Conservation (phyloP, 2,329 filamentous ascomycete genomes). For the Neonectria ditissima region DNA sequence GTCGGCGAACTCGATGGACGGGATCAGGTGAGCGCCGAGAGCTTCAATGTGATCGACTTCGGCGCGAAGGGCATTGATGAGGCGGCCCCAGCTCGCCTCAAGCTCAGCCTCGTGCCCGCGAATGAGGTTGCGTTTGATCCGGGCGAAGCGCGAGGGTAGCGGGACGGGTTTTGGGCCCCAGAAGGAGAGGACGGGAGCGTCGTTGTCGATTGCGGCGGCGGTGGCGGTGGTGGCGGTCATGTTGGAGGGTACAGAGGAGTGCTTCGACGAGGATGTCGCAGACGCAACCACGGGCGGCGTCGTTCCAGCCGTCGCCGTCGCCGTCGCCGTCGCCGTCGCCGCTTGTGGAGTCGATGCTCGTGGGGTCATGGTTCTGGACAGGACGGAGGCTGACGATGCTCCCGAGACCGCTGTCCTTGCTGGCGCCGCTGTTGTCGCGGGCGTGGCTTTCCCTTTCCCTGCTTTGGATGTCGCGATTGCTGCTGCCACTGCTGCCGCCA, state of each 20-base stretch:
- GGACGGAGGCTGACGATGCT: constrained; percentile 5
- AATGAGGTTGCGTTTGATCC: constrained; percentile 66
- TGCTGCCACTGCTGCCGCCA: constrained; percentile 32
- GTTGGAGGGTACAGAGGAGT: constrained; percentile 27
- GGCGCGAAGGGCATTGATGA: constrained; percentile 62
- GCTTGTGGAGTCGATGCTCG: constrained; percentile 7
- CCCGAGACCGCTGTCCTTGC: constrained; percentile 7
- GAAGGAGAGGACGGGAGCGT: constrained; percentile 66
- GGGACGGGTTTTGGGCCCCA: constrained; percentile 69
- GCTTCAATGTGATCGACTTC: constrained; percentile 65
- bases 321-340: background rate
- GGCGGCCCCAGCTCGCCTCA: constrained; percentile 65
- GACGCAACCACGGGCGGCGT: constrained; percentile 10
- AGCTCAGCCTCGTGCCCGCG: constrained; percentile 66
- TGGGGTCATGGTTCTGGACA: constrained; percentile 1
- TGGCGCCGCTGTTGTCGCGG: constrained; percentile 4
- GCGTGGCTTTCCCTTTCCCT: background rate
- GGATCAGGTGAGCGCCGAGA: constrained; percentile 65
- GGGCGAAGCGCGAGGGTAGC: constrained; percentile 68
- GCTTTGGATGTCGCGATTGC: constrained; percentile 30
- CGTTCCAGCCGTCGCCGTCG: background rate
- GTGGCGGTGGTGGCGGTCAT: constrained; percentile 28
- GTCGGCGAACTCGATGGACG: constrained; percentile 65
- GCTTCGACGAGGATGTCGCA: constrained; percentile 18
- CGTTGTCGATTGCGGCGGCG: constrained; percentile 51